Evolutionary conservation across 768 basidiomycete species (phyloP), one percentile per base, ranked within the genome.

Genomic region (Auriscalpium orientale): DNA sequence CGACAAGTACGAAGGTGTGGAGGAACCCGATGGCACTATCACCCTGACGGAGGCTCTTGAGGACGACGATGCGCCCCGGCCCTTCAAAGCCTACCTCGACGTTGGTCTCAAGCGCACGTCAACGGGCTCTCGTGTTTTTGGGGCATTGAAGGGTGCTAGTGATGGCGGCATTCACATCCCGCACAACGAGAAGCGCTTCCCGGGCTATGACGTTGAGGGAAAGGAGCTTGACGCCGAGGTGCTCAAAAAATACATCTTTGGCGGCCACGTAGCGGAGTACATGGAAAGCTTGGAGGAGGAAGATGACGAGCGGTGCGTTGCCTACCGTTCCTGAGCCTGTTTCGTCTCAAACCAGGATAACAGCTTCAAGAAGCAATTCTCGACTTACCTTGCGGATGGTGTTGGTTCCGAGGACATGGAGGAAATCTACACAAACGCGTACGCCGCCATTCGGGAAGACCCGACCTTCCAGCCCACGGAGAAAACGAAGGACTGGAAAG

Each of bases 231-330:
- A 99, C 60, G 85, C 91, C 46, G 97, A 98, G 73, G 83, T 87
- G 55, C 79, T 98, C 68, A 93, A 95, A 72, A 95, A 95, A 76
- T 99, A 99, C 78, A 98, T 99, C 71, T 89, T 79, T 65, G 95
- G 91, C 70, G 95, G 95, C 52, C 97, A 99, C 71, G 88, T 99
- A 56, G 92, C 97, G 51, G 97, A 98, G 76, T 99, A 98, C 81
- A 99, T 99, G 97, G 91, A 98, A 77, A 89, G 85, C 56, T 77
- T 98, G 53, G 97, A 99, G 77, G 97, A 99, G 81, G 97, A 99
- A 78, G 97, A 99, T 69, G 97, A 98, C 66, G 95, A 98, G 76
- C 83, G 94, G 85, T 85, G 63, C 59, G 80, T 68, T 38, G 28
- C 56, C 46, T 21, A n/a, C 34, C 20, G 11, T 18, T 49, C 51